Evolutionary conservation across 805 yeast genomes (phyloP), one percentile per base, ranked within the genome.

Genomic region (Saccharomycopsis sp.): DNA sequence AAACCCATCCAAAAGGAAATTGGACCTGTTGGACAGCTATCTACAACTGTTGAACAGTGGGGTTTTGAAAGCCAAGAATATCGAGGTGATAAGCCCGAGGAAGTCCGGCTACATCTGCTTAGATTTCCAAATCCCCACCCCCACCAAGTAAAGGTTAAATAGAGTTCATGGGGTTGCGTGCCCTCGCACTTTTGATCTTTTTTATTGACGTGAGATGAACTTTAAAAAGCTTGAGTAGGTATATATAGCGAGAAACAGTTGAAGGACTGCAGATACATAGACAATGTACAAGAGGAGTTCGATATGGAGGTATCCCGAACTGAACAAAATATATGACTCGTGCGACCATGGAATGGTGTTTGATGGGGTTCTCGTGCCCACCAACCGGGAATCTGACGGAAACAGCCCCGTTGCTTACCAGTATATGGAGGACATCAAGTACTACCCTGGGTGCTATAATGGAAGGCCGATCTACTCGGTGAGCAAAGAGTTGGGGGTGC

Each of bases 51-150:
- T 59, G 12, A 72, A 72, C 43, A 34, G 37, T 3, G 38, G 55
- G 2, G 29, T 45, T 4, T 50, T 54, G 27, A 41, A 43, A 19
- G 45, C 43, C 3, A 47, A 52, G 29, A 60, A 57, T 9, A 52
- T 73, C 12, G 49, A 52, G 22, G 45, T 80, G 7, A 63, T 79
- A 1, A 63, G 72, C 4, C 82, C 82, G 1, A 52, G 69, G 37
- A 53, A 63, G 38, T 62, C 71, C 22, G 85, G 75, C 1, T 77
- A 68, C 53, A 55, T 77, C 5, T 72, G 80, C 10, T 66, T 63
- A 57, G 84, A 77, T 53, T 65, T 75, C 46, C 67, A 70, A 48
- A 59, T 77, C 3, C 75, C 77, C 1, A 59, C n/a, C n/a, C n/a
- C n/a, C n/a, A n/a, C n/a, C n/a, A n/a, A n/a, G n/a, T n/a, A n/a